These are phyloP conservation scores for Babjeviella inositovora DNA, from an alignment of 805 yeast species.

Conservation along the genomic window DNA sequence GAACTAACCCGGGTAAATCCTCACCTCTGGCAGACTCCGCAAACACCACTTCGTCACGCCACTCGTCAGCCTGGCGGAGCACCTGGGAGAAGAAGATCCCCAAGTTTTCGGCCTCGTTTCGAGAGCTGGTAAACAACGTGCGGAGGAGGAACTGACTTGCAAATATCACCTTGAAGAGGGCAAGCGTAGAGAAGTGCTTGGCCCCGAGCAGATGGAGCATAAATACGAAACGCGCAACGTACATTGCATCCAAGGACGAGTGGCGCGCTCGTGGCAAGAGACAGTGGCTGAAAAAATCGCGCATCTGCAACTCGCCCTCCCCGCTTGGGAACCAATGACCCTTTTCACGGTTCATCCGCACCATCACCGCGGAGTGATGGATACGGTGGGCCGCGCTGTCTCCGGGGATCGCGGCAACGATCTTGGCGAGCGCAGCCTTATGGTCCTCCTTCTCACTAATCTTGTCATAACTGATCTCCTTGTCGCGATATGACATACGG, in stretches of 20 bases:
- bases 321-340: slow-evolving; percentile 21
- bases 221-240: slow-evolving; percentile 42
- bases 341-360: slow-evolving; percentile 11
- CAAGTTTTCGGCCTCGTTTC: slow-evolving; percentile 66
- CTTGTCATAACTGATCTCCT: slow-evolving; percentile 7
- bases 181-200: slow-evolving; percentile 18
- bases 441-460: slow-evolving; percentile 11
- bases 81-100: slow-evolving; percentile 57
- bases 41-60: slow-evolving; percentile 14
- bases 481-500: slow-evolving; percentile 3
- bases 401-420: slow-evolving; percentile 10
- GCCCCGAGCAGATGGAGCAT: slow-evolving; percentile 21
- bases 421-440: slow-evolving; percentile 8
- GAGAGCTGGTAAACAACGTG: slow-evolving; percentile 53
- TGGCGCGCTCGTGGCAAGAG: slow-evolving; percentile 62
- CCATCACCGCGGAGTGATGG: slow-evolving; percentile 15
- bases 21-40: slow-evolving; percentile 2
- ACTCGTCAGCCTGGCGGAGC: slow-evolving; percentile 26
- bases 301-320: neutral
- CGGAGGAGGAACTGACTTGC: slow-evolving; percentile 29
- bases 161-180: slow-evolving; percentile 28
- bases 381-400: slow-evolving; percentile 28
- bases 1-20: slow-evolving; percentile 4
- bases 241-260: slow-evolving; percentile 75
- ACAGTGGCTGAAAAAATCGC: slow-evolving; percentile 48